These are phyloP conservation scores for Acanthamoeba royreba DNA, from an alignment of 208 protist species.

Conservation along the genomic window DNA sequence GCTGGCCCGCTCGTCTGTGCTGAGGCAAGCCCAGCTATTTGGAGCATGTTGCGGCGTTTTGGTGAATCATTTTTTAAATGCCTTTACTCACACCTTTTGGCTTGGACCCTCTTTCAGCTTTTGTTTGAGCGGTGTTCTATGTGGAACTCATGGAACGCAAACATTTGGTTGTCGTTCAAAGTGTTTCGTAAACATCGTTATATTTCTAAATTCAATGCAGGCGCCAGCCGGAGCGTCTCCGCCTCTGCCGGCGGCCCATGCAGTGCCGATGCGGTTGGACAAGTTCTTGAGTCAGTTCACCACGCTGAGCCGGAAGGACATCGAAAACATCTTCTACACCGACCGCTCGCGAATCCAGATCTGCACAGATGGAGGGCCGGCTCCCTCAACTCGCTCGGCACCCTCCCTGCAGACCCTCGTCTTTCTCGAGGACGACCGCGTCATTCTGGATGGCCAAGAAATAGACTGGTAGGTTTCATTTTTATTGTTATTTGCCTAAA, in stretches of 20 bases:
- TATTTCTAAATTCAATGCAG: no score
- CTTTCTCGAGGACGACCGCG: background rate
- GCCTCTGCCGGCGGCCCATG: background rate
- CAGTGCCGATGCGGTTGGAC: background rate
- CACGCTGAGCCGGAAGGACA: background rate
- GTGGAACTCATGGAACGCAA: no score
- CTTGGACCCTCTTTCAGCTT: no score
- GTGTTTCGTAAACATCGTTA: no score
- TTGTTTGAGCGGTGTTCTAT: no score
- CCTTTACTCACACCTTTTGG: no score
- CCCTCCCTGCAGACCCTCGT: background rate
- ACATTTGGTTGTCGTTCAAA: no score
- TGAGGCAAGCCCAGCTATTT: no score
- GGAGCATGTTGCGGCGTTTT: no score
- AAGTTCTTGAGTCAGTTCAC: background rate
- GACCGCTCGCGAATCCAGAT: background rate
- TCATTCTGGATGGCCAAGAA: background rate
- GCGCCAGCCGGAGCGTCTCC: no score
- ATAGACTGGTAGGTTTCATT: background rate
- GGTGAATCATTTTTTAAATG: no score
- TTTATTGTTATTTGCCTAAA: background rate
- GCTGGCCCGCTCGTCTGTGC: background rate
- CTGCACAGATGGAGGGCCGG: background rate
- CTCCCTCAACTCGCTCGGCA: background rate
- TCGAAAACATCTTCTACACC: background rate